A percentile compares a stretch with the other conserved stretches of the same genome.
These are phyloP conservation scores for Neurospora sublineolata DNA, from an alignment of 495 filamentous ascomycete species.

Conservation along the genomic window DNA sequence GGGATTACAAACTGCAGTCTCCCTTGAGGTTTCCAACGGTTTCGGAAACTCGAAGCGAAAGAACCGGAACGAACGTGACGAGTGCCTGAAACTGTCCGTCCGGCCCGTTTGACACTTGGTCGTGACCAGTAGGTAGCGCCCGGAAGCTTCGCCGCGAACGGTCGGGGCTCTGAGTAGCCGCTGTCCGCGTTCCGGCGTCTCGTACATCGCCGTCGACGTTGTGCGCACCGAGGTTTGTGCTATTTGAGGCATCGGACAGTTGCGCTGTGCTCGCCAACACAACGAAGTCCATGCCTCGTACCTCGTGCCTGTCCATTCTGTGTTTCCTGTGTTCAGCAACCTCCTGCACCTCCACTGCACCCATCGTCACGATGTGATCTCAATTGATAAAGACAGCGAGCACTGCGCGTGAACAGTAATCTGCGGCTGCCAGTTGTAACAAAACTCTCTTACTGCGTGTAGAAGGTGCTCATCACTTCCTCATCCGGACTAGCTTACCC, in stretches of 20 bases:
- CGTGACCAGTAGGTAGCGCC: background rate
- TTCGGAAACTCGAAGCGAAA: background rate
- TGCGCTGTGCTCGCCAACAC: background rate
- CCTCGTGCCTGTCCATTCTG: background rate
- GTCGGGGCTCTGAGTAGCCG: background rate
- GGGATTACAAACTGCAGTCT: background rate
- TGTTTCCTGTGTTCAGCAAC: background rate
- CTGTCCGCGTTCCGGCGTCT: background rate
- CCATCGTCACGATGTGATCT: background rate
- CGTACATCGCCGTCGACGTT: background rate
- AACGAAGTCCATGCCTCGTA: background rate
- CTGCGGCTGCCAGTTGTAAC: background rate
- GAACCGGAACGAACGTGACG: background rate
- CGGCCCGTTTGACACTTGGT: background rate
- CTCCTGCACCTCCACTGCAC: background rate
- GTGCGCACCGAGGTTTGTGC: background rate
- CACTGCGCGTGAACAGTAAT: background rate
- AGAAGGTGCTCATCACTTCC: background rate
- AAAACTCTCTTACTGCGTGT: background rate
- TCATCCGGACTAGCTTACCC: background rate
- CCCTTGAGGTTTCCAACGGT: background rate
- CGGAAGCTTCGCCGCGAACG: background rate
- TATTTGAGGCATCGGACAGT: background rate
- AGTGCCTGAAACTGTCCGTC: background rate
- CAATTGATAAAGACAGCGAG: background rate